These are phyloP conservation scores for Metschnikowia cerradonensis DNA, from an alignment of 805 yeast genomes.

Conservation along the genomic window DNA sequence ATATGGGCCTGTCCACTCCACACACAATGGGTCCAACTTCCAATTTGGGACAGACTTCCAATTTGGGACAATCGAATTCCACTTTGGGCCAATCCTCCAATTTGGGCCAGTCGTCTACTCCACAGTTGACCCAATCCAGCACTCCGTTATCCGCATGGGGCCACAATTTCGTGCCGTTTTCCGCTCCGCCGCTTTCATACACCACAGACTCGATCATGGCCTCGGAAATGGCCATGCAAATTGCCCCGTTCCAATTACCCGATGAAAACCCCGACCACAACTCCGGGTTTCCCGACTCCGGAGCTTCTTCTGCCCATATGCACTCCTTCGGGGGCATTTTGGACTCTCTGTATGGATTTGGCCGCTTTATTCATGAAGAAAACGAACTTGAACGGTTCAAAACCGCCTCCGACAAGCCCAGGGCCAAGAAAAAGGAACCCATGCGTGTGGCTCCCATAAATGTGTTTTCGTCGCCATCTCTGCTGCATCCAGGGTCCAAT, in stretches of 20 bases:
- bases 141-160: constrained; percentile 38
- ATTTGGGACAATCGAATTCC: no score
- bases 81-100: not conserved
- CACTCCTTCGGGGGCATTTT: constrained; percentile 22
- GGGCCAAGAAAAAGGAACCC: constrained; percentile 1
- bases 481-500: constrained; percentile 4
- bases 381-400: not conserved
- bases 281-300: constrained; percentile 9
- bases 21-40: constrained; percentile 8
- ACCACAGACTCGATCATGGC: constrained; percentile 14
- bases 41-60: no score
- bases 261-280: constrained; percentile 13
- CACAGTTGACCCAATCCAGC: not conserved
- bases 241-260: constrained; percentile 26
- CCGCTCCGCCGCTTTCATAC: constrained; percentile 36
- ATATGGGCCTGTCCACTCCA: constrained; percentile 1
- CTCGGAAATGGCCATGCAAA: constrained; percentile 17
- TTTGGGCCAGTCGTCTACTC: constrained; percentile 10
- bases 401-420: not conserved
- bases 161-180: constrained; percentile 28
- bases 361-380: constrained; percentile 3
- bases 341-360: constrained; percentile 15
- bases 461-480: constrained; percentile 7
- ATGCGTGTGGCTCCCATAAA: not conserved
- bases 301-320: constrained; percentile 7